phyloP scores from a whole-genome alignment of 495 filamentous ascomycete genomes.

The Penicillium odoratum region DNA sequence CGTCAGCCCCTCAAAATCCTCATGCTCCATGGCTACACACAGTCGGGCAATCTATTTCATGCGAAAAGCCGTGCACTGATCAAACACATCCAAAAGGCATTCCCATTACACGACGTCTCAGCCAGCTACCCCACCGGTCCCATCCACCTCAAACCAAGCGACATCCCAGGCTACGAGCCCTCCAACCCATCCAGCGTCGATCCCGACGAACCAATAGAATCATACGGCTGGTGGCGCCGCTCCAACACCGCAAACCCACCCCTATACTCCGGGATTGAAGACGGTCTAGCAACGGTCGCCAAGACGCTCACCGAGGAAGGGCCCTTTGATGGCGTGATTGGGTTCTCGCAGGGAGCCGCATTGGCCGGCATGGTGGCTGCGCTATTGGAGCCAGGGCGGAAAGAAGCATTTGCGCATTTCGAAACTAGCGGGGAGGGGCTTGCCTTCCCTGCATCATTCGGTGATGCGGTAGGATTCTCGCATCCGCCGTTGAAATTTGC shows the following conservation, averaged over 20 bases:
- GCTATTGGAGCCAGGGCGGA: conserved; percentile 61
- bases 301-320: conserved; percentile 56
- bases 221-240: conserved; percentile 85
- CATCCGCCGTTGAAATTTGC: conserved; percentile 74
- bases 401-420: conserved; percentile 46
- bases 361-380: conserved; percentile 63
- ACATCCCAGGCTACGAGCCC: conserved; percentile 68
- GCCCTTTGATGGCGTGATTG: conserved; percentile 71
- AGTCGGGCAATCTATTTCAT: conserved; percentile 83
- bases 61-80: conserved; percentile 85
- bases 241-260: conserved; percentile 44
- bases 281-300: conserved; percentile 62
- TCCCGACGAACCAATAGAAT: conserved; percentile 53
- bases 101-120: conserved; percentile 55
- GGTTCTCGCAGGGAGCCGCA: conserved; percentile 72
- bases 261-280: conserved; percentile 66
- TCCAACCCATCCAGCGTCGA: conserved; percentile 26
- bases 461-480: conserved; percentile 40
- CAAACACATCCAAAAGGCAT: conserved; percentile 74
- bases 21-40: conserved; percentile 76
- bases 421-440: conserved; percentile 32
- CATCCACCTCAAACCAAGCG: conserved; percentile 57
- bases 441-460: conserved; percentile 54
- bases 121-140: conserved; percentile 56
- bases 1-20: conserved; percentile 53